phyloP scores from a whole-genome alignment of 371 early-diverging fungal genomes.

The Vairimorpha necatrix region DNA sequence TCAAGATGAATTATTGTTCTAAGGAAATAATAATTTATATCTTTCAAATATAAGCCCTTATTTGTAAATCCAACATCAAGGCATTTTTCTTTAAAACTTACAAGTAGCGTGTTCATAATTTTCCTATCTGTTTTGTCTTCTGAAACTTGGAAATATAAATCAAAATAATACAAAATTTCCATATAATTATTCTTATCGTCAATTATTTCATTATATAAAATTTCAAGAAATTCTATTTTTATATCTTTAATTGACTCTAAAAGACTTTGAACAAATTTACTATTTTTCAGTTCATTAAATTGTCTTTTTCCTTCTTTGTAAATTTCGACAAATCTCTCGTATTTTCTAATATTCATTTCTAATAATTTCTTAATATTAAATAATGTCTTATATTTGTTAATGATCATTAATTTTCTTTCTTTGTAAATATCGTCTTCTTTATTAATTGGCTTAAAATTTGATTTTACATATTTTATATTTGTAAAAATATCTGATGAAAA shows the following conservation, averaged over 20 bases:
- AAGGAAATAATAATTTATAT: conserved; percentile 13
- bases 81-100: conserved; percentile 45
- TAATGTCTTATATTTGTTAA: conserved; percentile 32
- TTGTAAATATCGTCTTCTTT: background rate
- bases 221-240: conserved; percentile 47
- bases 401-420: conserved; percentile 28
- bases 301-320: conserved; percentile 37
- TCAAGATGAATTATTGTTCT: conserved; percentile 25
- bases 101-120: conserved; percentile 55
- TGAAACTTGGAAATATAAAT: conserved; percentile 52
- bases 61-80: conserved; percentile 5
- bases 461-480: conserved; percentile 30
- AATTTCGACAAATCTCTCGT: conserved; percentile 52
- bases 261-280: conserved; percentile 18
- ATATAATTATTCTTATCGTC: conserved; percentile 35
- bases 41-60: conserved; percentile 8
- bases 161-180: conserved; percentile 50
- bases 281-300: conserved; percentile 30
- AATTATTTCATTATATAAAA: conserved; percentile 35
- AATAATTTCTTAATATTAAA: conserved; percentile 44
- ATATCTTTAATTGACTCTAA: conserved; percentile 28
- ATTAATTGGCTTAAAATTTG: conserved; percentile 38
- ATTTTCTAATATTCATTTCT: conserved; percentile 19
- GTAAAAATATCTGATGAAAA: conserved; percentile 28
- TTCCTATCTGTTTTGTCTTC: conserved; percentile 46